A percentile compares a stretch with the other conserved stretches of the same genome.
Conservation (phyloP, 805 yeast species). For the Nakazawaea wickerhamii region DNA sequence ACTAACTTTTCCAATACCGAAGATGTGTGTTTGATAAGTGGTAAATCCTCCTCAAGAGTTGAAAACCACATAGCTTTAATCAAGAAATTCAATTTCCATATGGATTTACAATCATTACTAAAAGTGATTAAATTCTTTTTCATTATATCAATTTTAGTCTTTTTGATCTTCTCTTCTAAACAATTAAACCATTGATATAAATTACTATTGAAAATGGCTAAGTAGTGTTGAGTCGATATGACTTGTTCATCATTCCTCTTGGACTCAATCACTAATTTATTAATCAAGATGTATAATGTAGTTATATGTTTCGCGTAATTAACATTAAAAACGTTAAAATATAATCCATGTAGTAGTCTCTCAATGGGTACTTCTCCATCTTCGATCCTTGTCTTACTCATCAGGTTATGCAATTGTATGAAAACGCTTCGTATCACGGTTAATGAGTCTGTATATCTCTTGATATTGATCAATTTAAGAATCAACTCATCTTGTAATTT, state of each 20-base stretch:
- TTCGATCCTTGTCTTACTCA: neutral
- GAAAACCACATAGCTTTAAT: slow-evolving; percentile 13
- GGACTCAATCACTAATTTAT: neutral
- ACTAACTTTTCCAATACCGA: slow-evolving; percentile 9
- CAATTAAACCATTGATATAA: slow-evolving; percentile 15
- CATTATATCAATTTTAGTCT: neutral
- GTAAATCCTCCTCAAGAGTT: slow-evolving; percentile 10
- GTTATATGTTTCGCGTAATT: slow-evolving; percentile 1
- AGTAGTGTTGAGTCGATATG: neutral
- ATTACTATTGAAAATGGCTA: neutral
- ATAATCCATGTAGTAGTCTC: neutral
- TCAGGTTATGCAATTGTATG: neutral
- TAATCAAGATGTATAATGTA: neutral
- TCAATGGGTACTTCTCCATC: neutral
- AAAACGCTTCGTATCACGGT: neutral
- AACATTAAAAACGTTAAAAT: slow-evolving; percentile 7
- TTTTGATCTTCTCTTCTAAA: neutral
- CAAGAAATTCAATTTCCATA: slow-evolving; percentile 9
- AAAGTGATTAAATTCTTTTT: slow-evolving; percentile 5
- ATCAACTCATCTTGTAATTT: neutral
- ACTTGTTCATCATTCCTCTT: neutral
- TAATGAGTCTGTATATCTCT: neutral
- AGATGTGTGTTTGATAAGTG: slow-evolving; percentile 10
- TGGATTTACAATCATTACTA: slow-evolving; percentile 10
- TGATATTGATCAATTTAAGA: neutral